A percentile compares a stretch with the other conserved stretches of the same genome.
Evolutionary conservation across 257 asterid species (phyloP).

Genomic region (Echium plantagineum): DNA sequence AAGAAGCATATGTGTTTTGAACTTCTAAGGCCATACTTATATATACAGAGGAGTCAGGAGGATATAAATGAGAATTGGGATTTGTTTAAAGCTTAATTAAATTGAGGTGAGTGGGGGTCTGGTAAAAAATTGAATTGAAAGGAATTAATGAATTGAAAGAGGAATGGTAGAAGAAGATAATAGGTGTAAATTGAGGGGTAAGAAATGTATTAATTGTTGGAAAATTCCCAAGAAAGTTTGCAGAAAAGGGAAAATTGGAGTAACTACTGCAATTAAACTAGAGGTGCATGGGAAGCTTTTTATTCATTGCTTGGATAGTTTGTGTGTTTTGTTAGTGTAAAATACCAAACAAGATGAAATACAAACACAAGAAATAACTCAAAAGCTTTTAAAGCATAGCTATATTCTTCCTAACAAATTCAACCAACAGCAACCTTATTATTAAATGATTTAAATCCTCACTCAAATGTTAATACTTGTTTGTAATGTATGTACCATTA

Average conservation of each 20-base stretch:
- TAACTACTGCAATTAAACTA: constrained; percentile 46
- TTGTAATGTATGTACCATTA: no score
- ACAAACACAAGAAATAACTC: constrained; percentile 17
- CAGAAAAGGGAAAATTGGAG: constrained; percentile 52
- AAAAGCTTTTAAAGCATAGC: constrained; percentile 39
- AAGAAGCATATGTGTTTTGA: constrained; percentile 7
- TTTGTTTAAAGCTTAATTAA: constrained; percentile 33
- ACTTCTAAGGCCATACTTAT: constrained; percentile 16
- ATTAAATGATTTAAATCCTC: no score
- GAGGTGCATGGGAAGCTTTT: constrained; percentile 34
- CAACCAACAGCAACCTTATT: constrained; percentile 30
- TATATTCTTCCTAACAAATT: constrained; percentile 41
- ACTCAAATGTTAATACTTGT: no score
- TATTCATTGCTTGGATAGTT: constrained; percentile 49
- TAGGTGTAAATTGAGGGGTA: constrained; percentile 21
- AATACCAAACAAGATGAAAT: constrained; percentile 1
- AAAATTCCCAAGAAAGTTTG: constrained; percentile 44
- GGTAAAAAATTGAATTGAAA: constrained; percentile 13
- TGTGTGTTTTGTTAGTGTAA: constrained; percentile 14
- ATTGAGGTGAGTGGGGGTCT: constrained; percentile 10
- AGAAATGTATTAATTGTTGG: constrained; percentile 46
- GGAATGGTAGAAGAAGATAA: constrained; percentile 25
- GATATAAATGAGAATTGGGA: constrained; percentile 17
- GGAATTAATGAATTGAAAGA: no score
- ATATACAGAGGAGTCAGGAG: constrained; percentile 18